Percentiles rank a stretch among this genome's conserved stretches.
Evolutionary conservation across 1,139 yeast genomes (phyloP).

Genomic region (Saccharomyces hybrid): DNA sequence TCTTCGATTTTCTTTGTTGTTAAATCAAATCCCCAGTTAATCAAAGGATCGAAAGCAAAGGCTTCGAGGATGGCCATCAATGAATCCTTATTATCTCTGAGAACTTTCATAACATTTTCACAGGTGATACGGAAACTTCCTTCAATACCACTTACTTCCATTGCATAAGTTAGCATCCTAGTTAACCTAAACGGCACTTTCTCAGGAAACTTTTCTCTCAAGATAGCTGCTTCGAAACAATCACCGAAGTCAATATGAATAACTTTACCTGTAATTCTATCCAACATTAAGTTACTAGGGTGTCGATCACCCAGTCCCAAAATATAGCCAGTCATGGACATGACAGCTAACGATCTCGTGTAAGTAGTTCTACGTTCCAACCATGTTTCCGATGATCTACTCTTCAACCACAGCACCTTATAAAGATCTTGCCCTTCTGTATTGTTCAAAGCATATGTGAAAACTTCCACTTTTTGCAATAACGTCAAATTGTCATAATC

Average conservation of each 20-base stretch:
- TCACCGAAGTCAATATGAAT: constrained; percentile 98
- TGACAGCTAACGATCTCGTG: constrained; percentile 90
- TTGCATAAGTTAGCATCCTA: constrained; percentile 93
- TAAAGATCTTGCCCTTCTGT: constrained; percentile 95
- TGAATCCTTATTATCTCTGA: constrained; percentile 89
- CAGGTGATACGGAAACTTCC: constrained; percentile 95
- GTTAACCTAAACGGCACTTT: constrained; percentile 96
- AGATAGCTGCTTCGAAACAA: constrained; percentile 95
- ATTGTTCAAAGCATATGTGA: constrained; percentile 90
- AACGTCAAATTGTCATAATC: constrained; percentile 86
- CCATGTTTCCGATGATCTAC: constrained; percentile 96
- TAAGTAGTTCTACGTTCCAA: constrained; percentile 92
- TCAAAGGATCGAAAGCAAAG: constrained; percentile 95
- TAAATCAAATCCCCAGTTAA: constrained; percentile 96
- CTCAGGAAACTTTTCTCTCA: constrained; percentile 95
- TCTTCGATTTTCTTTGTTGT: constrained; percentile 74
- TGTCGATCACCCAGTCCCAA: constrained; percentile 96
- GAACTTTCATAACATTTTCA: constrained; percentile 92
- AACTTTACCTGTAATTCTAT: constrained; percentile 88
- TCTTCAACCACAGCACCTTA: constrained; percentile 91
- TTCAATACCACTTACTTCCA: constrained; percentile 98
- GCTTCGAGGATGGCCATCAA: constrained; percentile 97
- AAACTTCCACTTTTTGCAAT: constrained; percentile 90
- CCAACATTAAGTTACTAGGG: constrained; percentile 94
- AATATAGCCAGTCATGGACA: constrained; percentile 98